Conservation (phyloP, 2,329 filamentous ascomycete genomes). For the Ampelomyces quisqualis region DNA sequence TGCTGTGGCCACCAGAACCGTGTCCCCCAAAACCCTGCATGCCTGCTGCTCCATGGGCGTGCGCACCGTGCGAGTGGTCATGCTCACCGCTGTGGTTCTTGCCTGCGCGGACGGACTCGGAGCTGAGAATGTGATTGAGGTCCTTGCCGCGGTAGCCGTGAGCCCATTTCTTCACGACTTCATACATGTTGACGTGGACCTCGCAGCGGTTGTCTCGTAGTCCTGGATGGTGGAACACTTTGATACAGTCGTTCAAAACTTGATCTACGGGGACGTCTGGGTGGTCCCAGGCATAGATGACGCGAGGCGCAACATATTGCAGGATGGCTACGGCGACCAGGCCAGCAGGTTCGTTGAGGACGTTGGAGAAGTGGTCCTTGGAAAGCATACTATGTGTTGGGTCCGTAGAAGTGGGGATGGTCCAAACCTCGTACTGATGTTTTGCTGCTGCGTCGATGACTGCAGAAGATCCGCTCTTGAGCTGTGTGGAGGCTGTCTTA, state of each 20-base stretch:
- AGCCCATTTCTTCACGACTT: constrained; percentile 79
- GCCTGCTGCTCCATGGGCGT: constrained; percentile 33
- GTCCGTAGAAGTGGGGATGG: constrained; percentile 50
- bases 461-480: constrained; percentile 82
- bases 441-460: constrained; percentile 58
- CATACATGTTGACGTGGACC: constrained; percentile 86
- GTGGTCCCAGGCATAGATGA: constrained; percentile 93
- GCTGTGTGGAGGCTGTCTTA: constrained; percentile 74
- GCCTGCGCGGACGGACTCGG: constrained; percentile 78
- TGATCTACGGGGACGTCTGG: constrained; percentile 78
- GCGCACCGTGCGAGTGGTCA: constrained; percentile 34
- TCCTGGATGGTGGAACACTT: constrained; percentile 88
- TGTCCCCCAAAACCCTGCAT: constrained; percentile 25
- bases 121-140: constrained; percentile 74
- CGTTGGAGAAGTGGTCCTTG: constrained; percentile 56
- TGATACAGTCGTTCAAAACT: constrained; percentile 76
- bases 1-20: constrained; percentile 12
- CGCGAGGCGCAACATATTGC: constrained; percentile 81
- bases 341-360: constrained; percentile 53
- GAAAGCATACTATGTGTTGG: constrained; percentile 55
- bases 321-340: constrained; percentile 60
- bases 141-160: constrained; percentile 66
- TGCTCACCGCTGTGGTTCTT: constrained; percentile 66
- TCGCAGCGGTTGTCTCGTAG: constrained; percentile 73
- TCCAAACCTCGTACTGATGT: constrained; percentile 55